These are phyloP conservation scores for Ceratopteris richardii DNA, from an alignment of 75 land plant genomes.

Conservation along the genomic window DNA sequence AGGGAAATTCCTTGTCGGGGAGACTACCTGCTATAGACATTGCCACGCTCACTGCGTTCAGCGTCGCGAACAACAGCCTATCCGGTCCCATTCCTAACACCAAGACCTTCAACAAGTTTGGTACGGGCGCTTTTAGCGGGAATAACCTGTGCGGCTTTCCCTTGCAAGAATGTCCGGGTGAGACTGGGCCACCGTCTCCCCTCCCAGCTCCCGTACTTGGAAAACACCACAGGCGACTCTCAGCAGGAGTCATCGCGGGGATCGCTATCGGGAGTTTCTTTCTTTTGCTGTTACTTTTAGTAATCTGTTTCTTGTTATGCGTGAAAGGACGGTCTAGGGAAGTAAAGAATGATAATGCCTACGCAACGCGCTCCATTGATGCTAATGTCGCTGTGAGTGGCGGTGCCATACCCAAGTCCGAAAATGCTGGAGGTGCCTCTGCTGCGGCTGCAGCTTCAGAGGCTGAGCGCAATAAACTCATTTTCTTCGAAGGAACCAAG, in stretches of 20 bases:
- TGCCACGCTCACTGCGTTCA: neutral
- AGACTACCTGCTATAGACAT: slow-evolving; percentile 24
- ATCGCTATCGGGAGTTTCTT: slow-evolving; percentile 15
- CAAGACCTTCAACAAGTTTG: neutral
- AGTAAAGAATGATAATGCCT: neutral
- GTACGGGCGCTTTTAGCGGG: neutral
- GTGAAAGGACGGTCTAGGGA: slow-evolving; percentile 1
- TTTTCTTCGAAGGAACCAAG: slow-evolving; percentile 38
- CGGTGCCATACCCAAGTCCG: neutral
- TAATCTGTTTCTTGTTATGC: slow-evolving; percentile 4
- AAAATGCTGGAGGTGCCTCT: neutral
- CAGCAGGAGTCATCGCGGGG: slow-evolving; percentile 34
- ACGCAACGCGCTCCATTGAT: slow-evolving; percentile 15
- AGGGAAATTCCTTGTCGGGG: slow-evolving; percentile 41
- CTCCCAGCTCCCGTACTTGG: neutral
- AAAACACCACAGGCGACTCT: slow-evolving; percentile 10
- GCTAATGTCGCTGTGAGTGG: slow-evolving; percentile 3
- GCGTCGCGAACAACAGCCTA: slow-evolving; percentile 1
- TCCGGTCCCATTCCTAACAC: slow-evolving; percentile 1
- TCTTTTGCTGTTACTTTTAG: slow-evolving; percentile 4
- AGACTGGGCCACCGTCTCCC: neutral
- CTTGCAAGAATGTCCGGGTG: slow-evolving; percentile 3
- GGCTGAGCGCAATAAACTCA: slow-evolving; percentile 18
- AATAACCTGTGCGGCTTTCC: slow-evolving; percentile 4
- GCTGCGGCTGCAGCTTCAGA: neutral